phyloP scores from a whole-genome alignment of 2,329 filamentous ascomycete genomes.

The Colletotrichum spinosum region DNA sequence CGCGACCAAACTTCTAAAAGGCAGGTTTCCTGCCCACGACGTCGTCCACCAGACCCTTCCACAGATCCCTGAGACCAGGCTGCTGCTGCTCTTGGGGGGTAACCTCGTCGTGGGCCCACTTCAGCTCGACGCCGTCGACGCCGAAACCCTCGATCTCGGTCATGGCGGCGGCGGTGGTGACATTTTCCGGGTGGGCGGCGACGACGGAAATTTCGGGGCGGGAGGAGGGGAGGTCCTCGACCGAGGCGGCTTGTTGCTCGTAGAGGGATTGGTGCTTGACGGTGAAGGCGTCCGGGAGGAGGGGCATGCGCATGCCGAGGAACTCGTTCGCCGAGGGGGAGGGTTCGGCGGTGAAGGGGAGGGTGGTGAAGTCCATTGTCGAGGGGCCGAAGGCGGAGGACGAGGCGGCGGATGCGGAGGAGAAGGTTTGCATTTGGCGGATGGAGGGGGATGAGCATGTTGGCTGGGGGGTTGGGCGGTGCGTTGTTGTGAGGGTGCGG shows the following conservation, averaged over 20 bases:
- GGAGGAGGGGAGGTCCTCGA: slow-evolving; percentile 47
- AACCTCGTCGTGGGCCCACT: slow-evolving; percentile 58
- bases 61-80: slow-evolving; percentile 62
- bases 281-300: slow-evolving; percentile 69
- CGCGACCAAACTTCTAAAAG: neutral
- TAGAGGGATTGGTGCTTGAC: slow-evolving; percentile 51
- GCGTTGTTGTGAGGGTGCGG: slow-evolving; percentile 59
- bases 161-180: slow-evolving; percentile 62
- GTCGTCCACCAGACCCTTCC: slow-evolving; percentile 68
- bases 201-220: slow-evolving; percentile 64
- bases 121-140: slow-evolving; percentile 67
- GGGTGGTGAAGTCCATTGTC: slow-evolving; percentile 64
- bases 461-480: slow-evolving; percentile 59
- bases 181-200: slow-evolving; percentile 66
- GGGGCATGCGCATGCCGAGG: slow-evolving; percentile 64
- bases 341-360: slow-evolving; percentile 59
- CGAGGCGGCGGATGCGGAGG: slow-evolving; percentile 58
- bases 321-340: slow-evolving; percentile 45
- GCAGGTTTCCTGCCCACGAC: slow-evolving; percentile 43
- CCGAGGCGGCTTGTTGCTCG: slow-evolving; percentile 53
- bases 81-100: slow-evolving; percentile 44
- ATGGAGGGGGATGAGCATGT: slow-evolving; percentile 48
- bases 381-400: slow-evolving; percentile 46
- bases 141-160: slow-evolving; percentile 70
- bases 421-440: slow-evolving; percentile 74